These are phyloP conservation scores for Termitomyces sp. DNA, from an alignment of 768 basidiomycete species.

Conservation along the genomic window DNA sequence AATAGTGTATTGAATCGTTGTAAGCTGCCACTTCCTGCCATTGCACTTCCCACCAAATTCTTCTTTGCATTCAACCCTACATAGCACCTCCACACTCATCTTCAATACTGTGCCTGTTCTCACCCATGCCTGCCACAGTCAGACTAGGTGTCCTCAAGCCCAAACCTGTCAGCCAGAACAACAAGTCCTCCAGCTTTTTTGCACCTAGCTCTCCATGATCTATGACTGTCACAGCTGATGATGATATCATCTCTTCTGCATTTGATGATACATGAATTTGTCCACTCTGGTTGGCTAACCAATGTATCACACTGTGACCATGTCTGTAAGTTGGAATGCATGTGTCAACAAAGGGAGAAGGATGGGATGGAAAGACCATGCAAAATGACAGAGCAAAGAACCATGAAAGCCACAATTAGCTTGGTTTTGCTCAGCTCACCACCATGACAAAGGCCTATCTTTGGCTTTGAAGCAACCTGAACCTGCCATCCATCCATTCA, in stretches of 20 bases:
- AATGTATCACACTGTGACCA: constrained; percentile 71
- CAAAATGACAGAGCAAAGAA: constrained; percentile 82
- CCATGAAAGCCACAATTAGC: constrained; percentile 93
- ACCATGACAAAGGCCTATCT: too few relatives aligned
- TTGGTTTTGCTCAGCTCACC: too few relatives aligned
- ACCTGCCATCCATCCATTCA: too few relatives aligned
- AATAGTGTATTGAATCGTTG: too few relatives aligned
- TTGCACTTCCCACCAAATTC: too few relatives aligned
- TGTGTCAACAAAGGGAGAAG: constrained; percentile 89
- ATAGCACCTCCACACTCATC: too few relatives aligned
- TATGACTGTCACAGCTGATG: constrained; percentile 78
- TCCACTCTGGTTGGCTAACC: constrained; percentile 64
- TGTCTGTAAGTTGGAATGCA: constrained; percentile 89
- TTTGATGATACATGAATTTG: constrained; percentile 66
- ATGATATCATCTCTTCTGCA: constrained; percentile 69
- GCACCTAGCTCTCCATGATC: constrained; percentile 29
- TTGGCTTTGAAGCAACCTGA: too few relatives aligned
- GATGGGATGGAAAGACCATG: constrained; percentile 92
- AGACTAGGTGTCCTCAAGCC: constrained; percentile 12
- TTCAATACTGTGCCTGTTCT: constrained; percentile 15
- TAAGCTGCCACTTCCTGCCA: too few relatives aligned
- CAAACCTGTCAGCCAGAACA: constrained; percentile 1
- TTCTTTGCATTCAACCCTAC: too few relatives aligned
- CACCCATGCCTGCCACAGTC: constrained; percentile 1
- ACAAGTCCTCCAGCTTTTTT: constrained; percentile 5